Base-by-base conservation (phyloP, 192 early-diverging fungal species). In the Coemansia guatemalensis region DNA sequence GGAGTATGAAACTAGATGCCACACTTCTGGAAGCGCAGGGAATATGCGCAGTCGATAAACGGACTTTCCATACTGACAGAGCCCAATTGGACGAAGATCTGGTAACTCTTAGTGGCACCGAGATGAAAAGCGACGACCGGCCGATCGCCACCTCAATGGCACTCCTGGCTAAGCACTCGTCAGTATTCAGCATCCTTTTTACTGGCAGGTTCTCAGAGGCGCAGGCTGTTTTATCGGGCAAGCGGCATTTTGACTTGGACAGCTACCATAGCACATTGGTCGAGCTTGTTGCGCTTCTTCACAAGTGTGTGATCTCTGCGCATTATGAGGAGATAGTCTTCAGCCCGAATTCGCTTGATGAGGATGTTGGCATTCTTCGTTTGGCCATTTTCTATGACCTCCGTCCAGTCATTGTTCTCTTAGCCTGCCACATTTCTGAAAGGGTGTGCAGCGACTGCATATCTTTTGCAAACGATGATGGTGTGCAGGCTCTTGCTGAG, bases 151-250 rank as follows among this genome's bases (percentile, higher is more conserved):
- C 65, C 3, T 60, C 71, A 6, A 30, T 62, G 27, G 30, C 24
- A 6, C 58, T 80, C 20, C 35, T 80, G 12, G 47, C 39, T 8
- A 29, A 17, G 0, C 60, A 67, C 33, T 80, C 77, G 12, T 41
- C 60, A 5, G 71, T 80, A 12, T 71, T 80, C 26, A 29, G 33
- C 9, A 65, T 62, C 7, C 73, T 80, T 71, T 65, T 80, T 14
- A 53, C 52, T 0, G 72, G 77, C 25, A 26, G 17, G 4, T 80
- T 80, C 49, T 52, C 57, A 0, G 77, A 80, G 65, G 60, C 71
- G 20, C 53, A 55, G 6, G 55, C 24, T 12, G 33, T 44, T 0
- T 32, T 23, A 39, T 17, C 20, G 18, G 47, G 66, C 48, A 20
- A n/a, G 3, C 27, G 27, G 18, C 59, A 12, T 6, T 21, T 70